Conservation (phyloP, 2,329 filamentous ascomycete genomes). For the Tricladium varicosporioides region DNA sequence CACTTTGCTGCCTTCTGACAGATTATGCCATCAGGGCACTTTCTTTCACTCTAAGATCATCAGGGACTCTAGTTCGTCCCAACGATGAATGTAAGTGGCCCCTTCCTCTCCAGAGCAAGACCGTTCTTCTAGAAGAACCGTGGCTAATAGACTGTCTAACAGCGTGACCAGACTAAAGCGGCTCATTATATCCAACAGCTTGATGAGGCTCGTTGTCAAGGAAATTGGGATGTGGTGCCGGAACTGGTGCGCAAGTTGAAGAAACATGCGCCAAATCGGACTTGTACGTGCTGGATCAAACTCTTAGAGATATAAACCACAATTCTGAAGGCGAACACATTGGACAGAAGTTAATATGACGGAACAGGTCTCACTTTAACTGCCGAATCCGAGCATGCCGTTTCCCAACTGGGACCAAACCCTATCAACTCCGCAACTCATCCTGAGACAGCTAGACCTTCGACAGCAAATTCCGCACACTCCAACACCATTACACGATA, state of each 20-base stretch:
- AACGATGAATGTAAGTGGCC: slow-evolving; percentile 31
- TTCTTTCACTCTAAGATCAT: slow-evolving; percentile 6
- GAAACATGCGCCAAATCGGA: slow-evolving; percentile 84
- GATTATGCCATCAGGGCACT: not conserved
- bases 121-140: no score
- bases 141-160: slow-evolving; percentile 6
- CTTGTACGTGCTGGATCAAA: slow-evolving; percentile 58
- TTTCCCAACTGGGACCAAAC: slow-evolving; percentile 51
- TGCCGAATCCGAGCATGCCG: slow-evolving; percentile 66
- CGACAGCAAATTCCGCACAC: slow-evolving; percentile 20
- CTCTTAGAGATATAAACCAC: not conserved
- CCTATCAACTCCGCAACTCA: slow-evolving; percentile 14
- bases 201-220: slow-evolving; percentile 83
- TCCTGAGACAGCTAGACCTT: slow-evolving; percentile 19
- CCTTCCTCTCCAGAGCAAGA: not conserved
- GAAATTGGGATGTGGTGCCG: slow-evolving; percentile 80
- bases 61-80: slow-evolving; percentile 9
- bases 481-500: slow-evolving; percentile 28
- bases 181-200: slow-evolving; percentile 78
- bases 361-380: slow-evolving; percentile 64
- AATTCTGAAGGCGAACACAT: not conserved
- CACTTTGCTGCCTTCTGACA: not conserved
- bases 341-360: slow-evolving; percentile 17
- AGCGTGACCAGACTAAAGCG: slow-evolving; percentile 65
- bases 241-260: slow-evolving; percentile 90